These are phyloP conservation scores for Azolla pinnata DNA, from an alignment of 75 land plant genomes.

Conservation along the genomic window DNA sequence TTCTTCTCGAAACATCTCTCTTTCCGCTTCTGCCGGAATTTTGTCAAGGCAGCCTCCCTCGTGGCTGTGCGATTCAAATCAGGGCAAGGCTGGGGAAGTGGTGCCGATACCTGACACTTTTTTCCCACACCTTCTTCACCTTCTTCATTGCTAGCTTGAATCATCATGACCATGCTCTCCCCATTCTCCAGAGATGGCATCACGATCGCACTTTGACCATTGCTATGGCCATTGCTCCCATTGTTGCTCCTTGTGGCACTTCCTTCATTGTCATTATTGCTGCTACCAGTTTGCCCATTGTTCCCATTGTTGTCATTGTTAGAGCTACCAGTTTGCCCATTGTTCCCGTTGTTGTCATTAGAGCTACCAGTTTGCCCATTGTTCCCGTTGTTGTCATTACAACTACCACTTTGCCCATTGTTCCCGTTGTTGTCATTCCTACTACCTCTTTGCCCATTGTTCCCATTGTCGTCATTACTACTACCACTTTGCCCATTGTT, in stretches of 20 bases:
- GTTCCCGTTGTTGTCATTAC: too few relatives aligned
- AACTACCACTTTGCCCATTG: conserved; percentile 39
- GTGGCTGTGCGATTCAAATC: conserved; percentile 41
- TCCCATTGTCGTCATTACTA: conserved; percentile 38
- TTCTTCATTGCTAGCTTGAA: too few relatives aligned
- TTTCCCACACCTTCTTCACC: conserved; percentile 10
- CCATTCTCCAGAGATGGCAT: conserved; percentile 24
- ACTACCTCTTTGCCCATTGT: conserved; percentile 42
- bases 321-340: conserved; percentile 38
- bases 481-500: conserved; percentile 38
- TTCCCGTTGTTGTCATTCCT: conserved; percentile 40
- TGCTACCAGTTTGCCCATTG: conserved; percentile 37
- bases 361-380: conserved; percentile 38
- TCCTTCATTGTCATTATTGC: conserved; percentile 50
- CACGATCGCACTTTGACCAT: conserved; percentile 26
- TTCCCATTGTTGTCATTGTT: conserved; percentile 13
- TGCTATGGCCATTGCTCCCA: conserved; percentile 53
- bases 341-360: conserved; percentile 14
- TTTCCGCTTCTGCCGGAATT: conserved; percentile 76
- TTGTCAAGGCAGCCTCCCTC: conserved; percentile 81
- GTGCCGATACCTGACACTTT: conserved; percentile 33
- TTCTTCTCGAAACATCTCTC: conserved; percentile 84
- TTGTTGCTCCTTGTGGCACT: conserved; percentile 68
- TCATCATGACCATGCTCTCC: conserved; percentile 9
- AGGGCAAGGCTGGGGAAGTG: conserved; percentile 1